Evolutionary conservation across 441 rosid genomes (phyloP).

Genomic region (Pelargonium fulgidum): DNA sequence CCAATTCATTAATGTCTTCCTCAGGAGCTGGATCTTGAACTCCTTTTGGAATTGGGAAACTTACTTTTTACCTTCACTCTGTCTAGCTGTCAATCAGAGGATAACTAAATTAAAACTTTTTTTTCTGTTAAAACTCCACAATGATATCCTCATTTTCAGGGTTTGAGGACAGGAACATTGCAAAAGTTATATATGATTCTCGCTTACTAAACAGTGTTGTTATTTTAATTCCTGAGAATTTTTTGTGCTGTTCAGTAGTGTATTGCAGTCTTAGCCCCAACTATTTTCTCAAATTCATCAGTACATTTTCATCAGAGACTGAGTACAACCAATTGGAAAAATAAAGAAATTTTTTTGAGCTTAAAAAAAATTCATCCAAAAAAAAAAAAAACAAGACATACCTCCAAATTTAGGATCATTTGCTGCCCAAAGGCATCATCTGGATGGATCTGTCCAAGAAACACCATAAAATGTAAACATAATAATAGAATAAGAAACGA

Average conservation of each 20-base stretch:
- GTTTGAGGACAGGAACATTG: not conserved
- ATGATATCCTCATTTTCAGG: not conserved
- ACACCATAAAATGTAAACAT: slow-evolving; percentile 17
- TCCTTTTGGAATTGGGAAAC: not conserved
- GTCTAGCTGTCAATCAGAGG: not conserved
- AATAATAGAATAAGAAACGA: not conserved
- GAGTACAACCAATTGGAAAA: not conserved
- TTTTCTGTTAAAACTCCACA: not conserved
- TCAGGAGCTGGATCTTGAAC: not conserved
- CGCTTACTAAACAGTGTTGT: not conserved
- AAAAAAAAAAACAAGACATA: slow-evolving; percentile 18
- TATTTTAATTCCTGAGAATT: not conserved
- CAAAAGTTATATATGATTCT: not conserved
- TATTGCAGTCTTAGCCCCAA: not conserved
- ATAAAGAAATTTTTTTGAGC: not conserved
- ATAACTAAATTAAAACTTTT: no score
- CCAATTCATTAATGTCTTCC: not conserved
- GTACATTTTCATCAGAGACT: not conserved
- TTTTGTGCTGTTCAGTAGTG: not conserved
- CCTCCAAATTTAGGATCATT: slow-evolving; percentile 96
- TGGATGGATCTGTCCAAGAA: slow-evolving; percentile 68
- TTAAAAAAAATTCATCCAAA: not conserved
- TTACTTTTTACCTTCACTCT: not conserved
- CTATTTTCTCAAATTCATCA: not conserved
- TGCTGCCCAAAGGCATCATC: slow-evolving; percentile 98